Evolutionary conservation across 2,329 filamentous ascomycete species (phyloP).

Genomic region (Niveomyces coronatus): DNA sequence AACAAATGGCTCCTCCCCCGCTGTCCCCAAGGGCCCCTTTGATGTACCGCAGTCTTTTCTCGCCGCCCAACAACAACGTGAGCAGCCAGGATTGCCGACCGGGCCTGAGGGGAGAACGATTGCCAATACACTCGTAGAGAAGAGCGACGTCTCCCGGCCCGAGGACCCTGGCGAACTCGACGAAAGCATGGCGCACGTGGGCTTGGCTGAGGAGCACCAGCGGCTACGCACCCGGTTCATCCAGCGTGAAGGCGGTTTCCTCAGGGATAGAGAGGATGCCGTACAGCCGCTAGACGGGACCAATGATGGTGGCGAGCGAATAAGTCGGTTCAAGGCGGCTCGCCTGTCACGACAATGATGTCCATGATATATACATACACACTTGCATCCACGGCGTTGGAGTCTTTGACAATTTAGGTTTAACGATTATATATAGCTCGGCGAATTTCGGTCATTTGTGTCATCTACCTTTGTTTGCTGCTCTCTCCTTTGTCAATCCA

Average conservation of each 20-base stretch:
- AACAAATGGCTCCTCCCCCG: slow-evolving; percentile 9
- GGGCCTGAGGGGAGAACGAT: slow-evolving; percentile 46
- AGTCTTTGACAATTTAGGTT: slow-evolving; percentile 7
- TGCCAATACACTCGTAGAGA: slow-evolving; percentile 49
- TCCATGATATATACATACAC: slow-evolving; percentile 4
- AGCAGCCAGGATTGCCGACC: slow-evolving; percentile 26
- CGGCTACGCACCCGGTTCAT: slow-evolving; percentile 74
- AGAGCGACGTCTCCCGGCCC: slow-evolving; percentile 25
- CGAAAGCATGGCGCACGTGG: slow-evolving; percentile 56
- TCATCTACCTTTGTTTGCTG: background rate
- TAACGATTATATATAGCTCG: background rate
- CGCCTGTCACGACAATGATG: slow-evolving; percentile 44
- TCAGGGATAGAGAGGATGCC: slow-evolving; percentile 57
- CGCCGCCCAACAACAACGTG: slow-evolving; percentile 23
- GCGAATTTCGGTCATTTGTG: slow-evolving; percentile 14
- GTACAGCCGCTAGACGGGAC: slow-evolving; percentile 59
- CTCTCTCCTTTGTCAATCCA: background rate
- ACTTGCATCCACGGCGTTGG: slow-evolving; percentile 6
- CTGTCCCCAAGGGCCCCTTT: slow-evolving; percentile 30
- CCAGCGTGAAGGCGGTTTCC: slow-evolving; percentile 71
- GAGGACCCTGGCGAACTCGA: slow-evolving; percentile 57
- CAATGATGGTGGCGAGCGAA: slow-evolving; percentile 50
- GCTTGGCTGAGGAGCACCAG: slow-evolving; percentile 77
- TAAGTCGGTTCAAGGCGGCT: slow-evolving; percentile 67
- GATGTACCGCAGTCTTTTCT: slow-evolving; percentile 31